Base-by-base conservation (phyloP, 139 green algal genomes). In the Chlamydomonas incerta region DNA sequence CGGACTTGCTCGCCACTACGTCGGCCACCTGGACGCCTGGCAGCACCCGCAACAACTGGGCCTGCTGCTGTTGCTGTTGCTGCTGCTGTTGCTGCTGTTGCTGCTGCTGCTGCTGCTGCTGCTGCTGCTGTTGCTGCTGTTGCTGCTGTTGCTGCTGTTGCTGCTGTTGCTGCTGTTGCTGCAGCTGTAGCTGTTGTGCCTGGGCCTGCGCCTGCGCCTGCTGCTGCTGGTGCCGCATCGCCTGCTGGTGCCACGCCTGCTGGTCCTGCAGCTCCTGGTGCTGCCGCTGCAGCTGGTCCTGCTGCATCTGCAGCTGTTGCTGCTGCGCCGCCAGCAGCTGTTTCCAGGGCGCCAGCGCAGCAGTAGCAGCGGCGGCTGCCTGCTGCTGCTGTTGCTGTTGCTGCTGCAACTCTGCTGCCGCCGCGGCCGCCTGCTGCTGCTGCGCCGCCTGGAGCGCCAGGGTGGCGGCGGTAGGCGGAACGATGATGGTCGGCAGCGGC, bases 391-490 rank as follows among this genome's bases (percentile, higher is more conserved):
- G 57, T 63, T 26, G 57, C 57, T 63, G 57, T 26, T 63, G 60
- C 9, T 67, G 60, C 60, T 67, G 60, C 17, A 11, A 2, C 24
- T 10, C 20, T 21, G 55, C 55, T 21, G 55, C 55, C 55, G 55
- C 55, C 55, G 55, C 55, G 17, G 55, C 55, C 55, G 11, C 8
- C 55, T 60, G 55, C 55, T 60, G 55, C 55, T 60, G 55, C 55
- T 60, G 55, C 8, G 55, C 73, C 74, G 72, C 58, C 74, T 82
- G 74, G 14, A 82, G 13, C 21, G 74, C 74, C 17, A 82, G 60
- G 74, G 74, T 57, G 34, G 74, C 74, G 28, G 74, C 74, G 10
- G 74, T 82, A 0, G 74, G 74, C 55, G 74, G 74, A 10, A 82
- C 74, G 6, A 82, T 57, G 9, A 82, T 11, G 20, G 35, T 33